Base-by-base conservation (phyloP, 495 filamentous ascomycete species). In the Penicillium verhagenii region DNA sequence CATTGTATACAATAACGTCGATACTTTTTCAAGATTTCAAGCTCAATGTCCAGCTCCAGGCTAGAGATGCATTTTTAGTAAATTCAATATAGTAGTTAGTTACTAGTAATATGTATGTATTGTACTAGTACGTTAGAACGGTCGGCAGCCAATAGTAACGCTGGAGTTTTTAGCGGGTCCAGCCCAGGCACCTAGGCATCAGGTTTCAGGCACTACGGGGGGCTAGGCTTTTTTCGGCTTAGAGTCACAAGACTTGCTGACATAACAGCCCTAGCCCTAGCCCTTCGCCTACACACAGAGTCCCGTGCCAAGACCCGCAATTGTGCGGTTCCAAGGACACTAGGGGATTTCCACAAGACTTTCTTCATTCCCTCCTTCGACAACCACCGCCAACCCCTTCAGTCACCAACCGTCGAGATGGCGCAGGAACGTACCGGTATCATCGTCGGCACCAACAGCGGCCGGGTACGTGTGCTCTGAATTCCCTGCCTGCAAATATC, bases 401-500 rank as follows among this genome's bases (percentile, higher is more conserved):
- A 74, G 61, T 66, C 70, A 64, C 63, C 65, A 72, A 73, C 67
- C 72, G 68, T 71, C 68, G 70, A 74, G 69, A 86, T 85, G 82
- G 80, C 79, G 54, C 77, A 79, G 69, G 83, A 85, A 75, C 83
- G 85, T 70, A 82, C 80, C 74, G 90, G 90, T 76, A 81, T 96
- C 67, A 79, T 84, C 76, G 78, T 86, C 71, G 92, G 92, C 70
- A 72, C 91, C 68, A 96, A 97, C 80, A 86, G 83, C 73, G 92
- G 92, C 72, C 88, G 94, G 79, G 90, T 94, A 91, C 70, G 85
- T 82, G 65, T 52, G 60, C 31, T 61, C 57, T 56, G 50, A 52
- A 57, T 52, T 47, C 35, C 43, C 47, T 26, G 25, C 44, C 14
- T 39, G 47, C 46, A 31, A 48, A 29, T 33, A n/a, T 44, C 29